Evolutionary conservation across 495 filamentous ascomycete species (phyloP).

Genomic region (Zalerion maritima): DNA sequence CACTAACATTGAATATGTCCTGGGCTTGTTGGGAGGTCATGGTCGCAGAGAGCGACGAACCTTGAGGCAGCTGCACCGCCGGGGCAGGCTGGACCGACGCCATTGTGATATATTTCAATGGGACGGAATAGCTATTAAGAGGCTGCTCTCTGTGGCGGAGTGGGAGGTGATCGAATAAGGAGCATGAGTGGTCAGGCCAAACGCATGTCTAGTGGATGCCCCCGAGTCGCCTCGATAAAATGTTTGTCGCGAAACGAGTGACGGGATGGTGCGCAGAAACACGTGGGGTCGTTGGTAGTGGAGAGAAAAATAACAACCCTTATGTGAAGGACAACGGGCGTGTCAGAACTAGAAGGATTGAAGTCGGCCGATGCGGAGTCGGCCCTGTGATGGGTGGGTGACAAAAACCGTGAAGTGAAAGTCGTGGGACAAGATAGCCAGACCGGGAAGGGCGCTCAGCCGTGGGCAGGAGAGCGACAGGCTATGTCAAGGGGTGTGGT

Average conservation of each 20-base stretch:
- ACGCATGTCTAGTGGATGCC: neutral
- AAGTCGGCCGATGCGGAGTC: too few species aligned
- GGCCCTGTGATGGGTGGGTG: too few species aligned
- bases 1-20: slow-evolving; percentile 44
- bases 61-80: slow-evolving; percentile 43
- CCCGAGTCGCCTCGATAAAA: neutral
- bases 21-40: slow-evolving; percentile 46
- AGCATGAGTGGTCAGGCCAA: slow-evolving; percentile 1
- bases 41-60: slow-evolving; percentile 38
- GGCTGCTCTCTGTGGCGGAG: too few species aligned
- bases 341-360: too few species aligned
- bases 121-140: slow-evolving; percentile 1
- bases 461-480: slow-evolving; percentile 7
- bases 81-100: slow-evolving; percentile 62
- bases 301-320: too few species aligned
- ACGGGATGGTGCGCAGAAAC: slow-evolving; percentile 4
- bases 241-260: neutral
- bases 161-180: too few species aligned
- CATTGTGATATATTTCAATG: slow-evolving; percentile 37
- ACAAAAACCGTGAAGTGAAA: too few species aligned
- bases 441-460: neutral
- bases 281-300: neutral
- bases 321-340: too few species aligned
- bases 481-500: slow-evolving; percentile 9
- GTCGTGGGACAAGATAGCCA: too few species aligned